Evolutionary conservation across 345 rosid genomes (phyloP), one percentile per base, ranked within the genome.

Genomic region (Trapa incisa): DNA sequence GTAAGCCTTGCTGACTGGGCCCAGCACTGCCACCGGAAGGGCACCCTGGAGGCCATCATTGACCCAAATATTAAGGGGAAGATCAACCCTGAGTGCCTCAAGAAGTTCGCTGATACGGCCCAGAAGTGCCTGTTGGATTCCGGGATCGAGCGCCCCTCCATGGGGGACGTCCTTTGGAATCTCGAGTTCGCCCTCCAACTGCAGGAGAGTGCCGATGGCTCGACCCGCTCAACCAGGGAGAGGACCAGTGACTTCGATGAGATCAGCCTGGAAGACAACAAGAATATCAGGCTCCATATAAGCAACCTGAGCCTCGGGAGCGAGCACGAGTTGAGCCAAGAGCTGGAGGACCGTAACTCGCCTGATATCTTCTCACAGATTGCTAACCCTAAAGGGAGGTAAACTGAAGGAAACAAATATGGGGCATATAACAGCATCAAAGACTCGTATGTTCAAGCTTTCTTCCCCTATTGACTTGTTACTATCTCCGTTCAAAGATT

Each of bases 1-100:
- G 89, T 89, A 5, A 87, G 96, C 72, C 89, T 94, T 5, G 96
- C 87, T 4, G 96, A 91, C 66, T 94, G 96, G 97, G 96, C 97
- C 0, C 69, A 72, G 61, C 69, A 75, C 0, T 87, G 96, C 69
- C 78, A 81, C 15, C 67, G 75, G 39, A 86, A 77, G 43, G 90
- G 89, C 14, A 61, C 42, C 1, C 67, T 91, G 10, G 89, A 83
- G 4, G 91, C 85, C 67, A 78, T 87, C 17, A 68, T 86, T 37
- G 96, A 94, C 74, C 91, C 93, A 22, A 65, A 73, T 17, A 37
- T 89, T 32, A 83, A 85, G 74, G 85, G 80, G 5, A 73, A 74
- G 65, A 82, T 89, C 68, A 60, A 64, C 4, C 78, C 80, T 0
- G 83, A 85, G 70, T 82, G 90, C 72, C 61, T 85, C 22, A 82